phyloP scores from a whole-genome alignment of 352 stramenopile genomes.

The Pythium sp. region DNA sequence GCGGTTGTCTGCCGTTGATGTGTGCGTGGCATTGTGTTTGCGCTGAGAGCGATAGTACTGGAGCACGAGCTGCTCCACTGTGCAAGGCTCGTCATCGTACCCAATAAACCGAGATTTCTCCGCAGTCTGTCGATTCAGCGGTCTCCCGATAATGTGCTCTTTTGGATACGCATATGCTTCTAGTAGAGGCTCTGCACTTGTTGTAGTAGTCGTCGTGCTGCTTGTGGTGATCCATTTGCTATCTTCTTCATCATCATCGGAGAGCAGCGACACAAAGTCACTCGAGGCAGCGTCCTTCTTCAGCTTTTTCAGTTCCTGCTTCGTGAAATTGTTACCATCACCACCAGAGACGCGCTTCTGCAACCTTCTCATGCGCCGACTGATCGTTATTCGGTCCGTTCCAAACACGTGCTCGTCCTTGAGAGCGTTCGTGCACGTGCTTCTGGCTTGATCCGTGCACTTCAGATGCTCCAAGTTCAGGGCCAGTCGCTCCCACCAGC shows the following conservation, averaged over 20 bases:
- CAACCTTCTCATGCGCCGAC: constrained; percentile 50
- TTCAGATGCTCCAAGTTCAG: constrained; percentile 79
- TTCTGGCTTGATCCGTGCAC: constrained; percentile 41
- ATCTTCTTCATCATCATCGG: constrained; percentile 12
- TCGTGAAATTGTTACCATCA: not conserved
- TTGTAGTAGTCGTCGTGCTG: not conserved
- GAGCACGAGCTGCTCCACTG: constrained; percentile 82
- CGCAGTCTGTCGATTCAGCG: constrained; percentile 69
- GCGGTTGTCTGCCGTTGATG: not conserved
- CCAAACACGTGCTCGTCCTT: constrained; percentile 52
- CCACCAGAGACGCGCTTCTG: constrained; percentile 15
- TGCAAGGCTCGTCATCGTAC: constrained; percentile 83
- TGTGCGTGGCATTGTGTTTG: constrained; percentile 10
- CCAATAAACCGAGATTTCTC: constrained; percentile 87
- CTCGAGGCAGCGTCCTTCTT: not conserved
- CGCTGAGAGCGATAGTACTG: constrained; percentile 62
- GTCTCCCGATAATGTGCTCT: constrained; percentile 60
- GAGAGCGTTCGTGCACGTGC: constrained; percentile 51
- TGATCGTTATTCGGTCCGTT: constrained; percentile 53
- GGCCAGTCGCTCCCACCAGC: constrained; percentile 75
- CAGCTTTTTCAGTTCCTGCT: not conserved
- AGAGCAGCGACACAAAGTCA: constrained; percentile 19
- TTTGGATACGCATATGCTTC: constrained; percentile 38
- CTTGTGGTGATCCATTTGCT: not conserved
- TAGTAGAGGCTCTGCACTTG: not conserved